Base-by-base conservation (phyloP, 83 land plant genomes). In the Picea abies region DNA sequence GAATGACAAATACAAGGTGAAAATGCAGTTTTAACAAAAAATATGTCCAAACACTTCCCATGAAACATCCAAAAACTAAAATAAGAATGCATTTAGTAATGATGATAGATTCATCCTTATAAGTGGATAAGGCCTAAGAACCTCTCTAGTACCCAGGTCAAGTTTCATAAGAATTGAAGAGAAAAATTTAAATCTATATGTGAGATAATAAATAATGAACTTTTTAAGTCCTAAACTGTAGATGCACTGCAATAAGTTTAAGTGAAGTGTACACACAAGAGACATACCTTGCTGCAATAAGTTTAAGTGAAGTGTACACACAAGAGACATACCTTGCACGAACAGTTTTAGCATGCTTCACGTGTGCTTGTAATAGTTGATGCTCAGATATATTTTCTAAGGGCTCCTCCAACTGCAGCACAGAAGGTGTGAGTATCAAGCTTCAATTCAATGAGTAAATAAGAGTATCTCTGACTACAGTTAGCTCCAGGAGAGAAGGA, bases 331-430 rank as follows among this genome's bases (percentile, higher is more conserved):
- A 73, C 77, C 77, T 73, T 73, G 56, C 77, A 73, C 77, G 77
- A 44, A 73, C 47, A 3, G n/a, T 73, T 73, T 73, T 73, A 23
- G 77, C 77, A 44, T 9, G 56, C 23, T 20, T 73, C 77, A 73
- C 77, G 47, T 73, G 77, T 39, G 39, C 11, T 44, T 44, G 25
- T 44, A 73, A 73, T 73, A 73, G 37, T 44, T 73, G 58, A 39
- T 44, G 25, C 22, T 73, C 77, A 8, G 77, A 73, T 22, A 73
- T 44, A 39, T 73, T 73, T 44, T 9, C 58, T 14, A 44, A 44
- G 77, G 77, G 52, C 22, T 23, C 77, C 22, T 73, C 77, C 77
- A 73, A 47, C 77, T 73, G 77, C 77, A 73, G 39, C n/a, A 73
- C 39, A 72, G 35, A 72, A 37, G 76, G 8, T 72, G 8, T 20